A percentile compares a stretch with the other conserved stretches of the same genome.
These are phyloP conservation scores for Immersiporthe knoxdaviesiana DNA, from an alignment of 2,329 filamentous ascomycete species.

Conservation along the genomic window DNA sequence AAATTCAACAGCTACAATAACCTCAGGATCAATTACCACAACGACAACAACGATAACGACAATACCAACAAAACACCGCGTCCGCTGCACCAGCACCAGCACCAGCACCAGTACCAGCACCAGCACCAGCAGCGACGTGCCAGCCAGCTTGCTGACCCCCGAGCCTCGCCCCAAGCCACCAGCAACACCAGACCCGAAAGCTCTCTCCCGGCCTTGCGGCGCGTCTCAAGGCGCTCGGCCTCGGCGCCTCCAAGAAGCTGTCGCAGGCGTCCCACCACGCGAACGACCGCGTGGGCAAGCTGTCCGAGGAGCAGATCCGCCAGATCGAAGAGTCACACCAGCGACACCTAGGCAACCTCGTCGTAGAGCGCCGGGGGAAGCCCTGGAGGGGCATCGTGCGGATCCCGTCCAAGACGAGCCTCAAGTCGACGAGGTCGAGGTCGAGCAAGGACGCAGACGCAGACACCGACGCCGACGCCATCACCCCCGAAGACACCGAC, in stretches of 20 bases:
- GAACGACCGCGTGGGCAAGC: conserved; percentile 63
- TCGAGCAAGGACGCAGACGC: conserved; percentile 27
- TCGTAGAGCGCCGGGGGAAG: conserved; percentile 67
- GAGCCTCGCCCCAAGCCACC: conserved; percentile 35
- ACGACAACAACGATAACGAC: conserved; percentile 31
- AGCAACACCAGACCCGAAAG: conserved; percentile 49
- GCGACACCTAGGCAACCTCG: conserved; percentile 51
- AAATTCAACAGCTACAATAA: conserved; percentile 31
- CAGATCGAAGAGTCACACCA: conserved; percentile 62
- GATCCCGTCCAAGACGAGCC: conserved; percentile 46
- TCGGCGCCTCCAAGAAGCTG: conserved; percentile 51
- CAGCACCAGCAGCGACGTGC: conserved; percentile 9
- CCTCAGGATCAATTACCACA: neutral
- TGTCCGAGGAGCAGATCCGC: conserved; percentile 71
- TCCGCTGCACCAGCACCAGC: neutral
- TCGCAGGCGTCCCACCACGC: conserved; percentile 40
- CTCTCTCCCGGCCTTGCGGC: conserved; percentile 67
- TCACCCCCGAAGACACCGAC: conserved; percentile 29
- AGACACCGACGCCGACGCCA: conserved; percentile 23
- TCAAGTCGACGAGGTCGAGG: conserved; percentile 32
- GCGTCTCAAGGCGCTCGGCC: conserved; percentile 66
- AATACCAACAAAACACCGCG: conserved; percentile 27
- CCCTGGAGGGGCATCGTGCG: conserved; percentile 71
- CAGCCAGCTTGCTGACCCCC: conserved; percentile 30
- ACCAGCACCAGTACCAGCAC: neutral